These are phyloP conservation scores for Cydonia oblonga DNA, from an alignment of 331 rosid species.

Conservation along the genomic window DNA sequence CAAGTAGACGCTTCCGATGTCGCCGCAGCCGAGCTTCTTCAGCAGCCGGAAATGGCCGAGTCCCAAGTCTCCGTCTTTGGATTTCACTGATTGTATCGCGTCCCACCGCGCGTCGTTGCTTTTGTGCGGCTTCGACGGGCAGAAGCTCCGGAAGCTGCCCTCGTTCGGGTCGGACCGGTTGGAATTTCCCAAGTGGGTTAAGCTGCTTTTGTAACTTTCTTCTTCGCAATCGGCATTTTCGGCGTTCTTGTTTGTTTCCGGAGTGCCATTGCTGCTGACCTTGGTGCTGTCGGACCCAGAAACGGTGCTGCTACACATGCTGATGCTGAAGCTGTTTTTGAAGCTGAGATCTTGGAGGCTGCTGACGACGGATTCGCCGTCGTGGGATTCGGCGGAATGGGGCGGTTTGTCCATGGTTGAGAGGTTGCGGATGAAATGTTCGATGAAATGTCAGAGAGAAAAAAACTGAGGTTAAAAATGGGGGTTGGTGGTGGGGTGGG, in stretches of 20 bases:
- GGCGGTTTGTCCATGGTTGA: slow-evolving; percentile 21
- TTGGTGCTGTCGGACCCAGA: slow-evolving; percentile 25
- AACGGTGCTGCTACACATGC: slow-evolving; percentile 23
- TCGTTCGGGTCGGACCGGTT: slow-evolving; percentile 16
- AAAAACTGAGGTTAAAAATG: not conserved
- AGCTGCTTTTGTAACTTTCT: not conserved
- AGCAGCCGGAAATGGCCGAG: slow-evolving; percentile 40
- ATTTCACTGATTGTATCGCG: slow-evolving; percentile 30
- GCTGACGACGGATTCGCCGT: slow-evolving; percentile 8
- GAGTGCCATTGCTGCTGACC: slow-evolving; percentile 17
- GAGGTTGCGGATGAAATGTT: not conserved
- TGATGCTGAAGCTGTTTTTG: slow-evolving; percentile 20
- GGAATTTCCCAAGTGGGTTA: slow-evolving; percentile 4
- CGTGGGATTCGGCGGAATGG: not conserved
- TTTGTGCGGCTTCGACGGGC: slow-evolving; percentile 47
- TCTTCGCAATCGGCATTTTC: slow-evolving; percentile 9
- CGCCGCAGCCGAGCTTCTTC: slow-evolving; percentile 58
- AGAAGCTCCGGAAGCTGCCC: slow-evolving; percentile 13
- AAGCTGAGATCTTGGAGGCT: slow-evolving; percentile 10
- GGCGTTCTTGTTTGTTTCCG: not conserved
- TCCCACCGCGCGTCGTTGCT: slow-evolving; percentile 48
- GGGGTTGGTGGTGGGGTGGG: slow-evolving; percentile 12
- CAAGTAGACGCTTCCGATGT: slow-evolving; percentile 49
- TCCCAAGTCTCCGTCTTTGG: slow-evolving; percentile 30
- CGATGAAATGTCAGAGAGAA: slow-evolving; percentile 1